Conservation (phyloP, 495 filamentous ascomycete genomes). For the Pyronema omphalodes region DNA sequence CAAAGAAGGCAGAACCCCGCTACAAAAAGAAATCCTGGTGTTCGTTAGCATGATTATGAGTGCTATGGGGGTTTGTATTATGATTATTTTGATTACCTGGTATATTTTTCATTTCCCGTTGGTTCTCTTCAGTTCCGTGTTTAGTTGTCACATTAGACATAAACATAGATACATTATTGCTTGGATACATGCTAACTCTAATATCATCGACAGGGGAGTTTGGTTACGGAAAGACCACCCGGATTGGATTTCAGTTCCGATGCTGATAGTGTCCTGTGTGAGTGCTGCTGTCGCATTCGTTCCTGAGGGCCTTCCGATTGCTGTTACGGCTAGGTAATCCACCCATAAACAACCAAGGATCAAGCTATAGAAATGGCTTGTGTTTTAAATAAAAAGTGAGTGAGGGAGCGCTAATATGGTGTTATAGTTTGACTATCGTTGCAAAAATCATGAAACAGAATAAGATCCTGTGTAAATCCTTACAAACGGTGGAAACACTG, state of each 20-base stretch:
- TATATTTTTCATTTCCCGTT: slow-evolving; percentile 21
- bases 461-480: slow-evolving; percentile 45
- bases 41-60: slow-evolving; percentile 47
- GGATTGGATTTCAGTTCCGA: slow-evolving; percentile 47
- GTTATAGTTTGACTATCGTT: slow-evolving; percentile 34
- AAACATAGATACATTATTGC: not conserved
- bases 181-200: not conserved
- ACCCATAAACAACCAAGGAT: too few relatives aligned
- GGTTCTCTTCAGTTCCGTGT: too few relatives aligned
- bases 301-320: slow-evolving; percentile 52
- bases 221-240: slow-evolving; percentile 44
- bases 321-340: slow-evolving; percentile 34
- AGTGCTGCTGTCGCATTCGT: slow-evolving; percentile 55
- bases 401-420: too few relatives aligned
- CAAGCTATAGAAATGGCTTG: too few relatives aligned
- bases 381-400: too few relatives aligned
- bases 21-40: slow-evolving; percentile 47
- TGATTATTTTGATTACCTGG: slow-evolving; percentile 41
- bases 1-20: slow-evolving; percentile 40
- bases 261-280: slow-evolving; percentile 48
- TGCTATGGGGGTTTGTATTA: slow-evolving; percentile 35
- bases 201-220: slow-evolving; percentile 33
- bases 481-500: slow-evolving; percentile 52
- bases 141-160: too few relatives aligned
- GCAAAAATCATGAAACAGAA: slow-evolving; percentile 45